These are phyloP conservation scores for Zymoseptoria ardabiliae DNA, from an alignment of 2,329 filamentous ascomycete genomes.

Conservation along the genomic window DNA sequence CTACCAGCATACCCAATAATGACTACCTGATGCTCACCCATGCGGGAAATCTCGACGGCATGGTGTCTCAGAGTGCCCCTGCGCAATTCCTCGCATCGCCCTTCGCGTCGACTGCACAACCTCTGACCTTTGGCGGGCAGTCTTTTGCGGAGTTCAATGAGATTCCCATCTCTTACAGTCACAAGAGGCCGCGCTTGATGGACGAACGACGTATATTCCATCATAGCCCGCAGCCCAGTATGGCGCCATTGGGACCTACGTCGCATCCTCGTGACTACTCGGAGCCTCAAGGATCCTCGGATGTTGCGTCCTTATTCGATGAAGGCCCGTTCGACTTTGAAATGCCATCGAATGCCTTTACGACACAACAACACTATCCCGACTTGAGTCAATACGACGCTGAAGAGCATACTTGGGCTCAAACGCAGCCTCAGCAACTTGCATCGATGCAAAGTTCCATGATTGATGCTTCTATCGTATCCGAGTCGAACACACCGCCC, in stretches of 20 bases:
- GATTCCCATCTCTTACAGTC: not conserved
- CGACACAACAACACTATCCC: not conserved
- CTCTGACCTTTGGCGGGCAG: not conserved
- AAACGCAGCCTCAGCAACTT: not conserved
- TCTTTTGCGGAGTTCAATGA: not conserved
- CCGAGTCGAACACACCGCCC: not conserved
- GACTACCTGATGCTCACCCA: not conserved
- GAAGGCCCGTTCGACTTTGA: not conserved
- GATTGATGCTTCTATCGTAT: not conserved
- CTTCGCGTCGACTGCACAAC: not conserved
- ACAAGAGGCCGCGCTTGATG: not conserved
- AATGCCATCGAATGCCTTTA: not conserved
- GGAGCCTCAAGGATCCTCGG: not conserved
- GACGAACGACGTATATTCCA: not conserved
- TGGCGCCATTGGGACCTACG: not conserved
- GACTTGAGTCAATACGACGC: not conserved
- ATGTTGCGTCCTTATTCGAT: not conserved
- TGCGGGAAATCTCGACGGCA: not conserved
- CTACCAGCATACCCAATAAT: not conserved
- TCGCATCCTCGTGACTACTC: not conserved
- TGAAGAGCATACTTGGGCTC: not conserved
- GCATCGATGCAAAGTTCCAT: not conserved
- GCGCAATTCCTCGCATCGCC: not conserved
- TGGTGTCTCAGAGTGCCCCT: not conserved
- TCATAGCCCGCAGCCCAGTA: not conserved